These are phyloP conservation scores for Westerdykella aurantiaca DNA, from an alignment of 2,329 filamentous ascomycete species.

Conservation along the genomic window DNA sequence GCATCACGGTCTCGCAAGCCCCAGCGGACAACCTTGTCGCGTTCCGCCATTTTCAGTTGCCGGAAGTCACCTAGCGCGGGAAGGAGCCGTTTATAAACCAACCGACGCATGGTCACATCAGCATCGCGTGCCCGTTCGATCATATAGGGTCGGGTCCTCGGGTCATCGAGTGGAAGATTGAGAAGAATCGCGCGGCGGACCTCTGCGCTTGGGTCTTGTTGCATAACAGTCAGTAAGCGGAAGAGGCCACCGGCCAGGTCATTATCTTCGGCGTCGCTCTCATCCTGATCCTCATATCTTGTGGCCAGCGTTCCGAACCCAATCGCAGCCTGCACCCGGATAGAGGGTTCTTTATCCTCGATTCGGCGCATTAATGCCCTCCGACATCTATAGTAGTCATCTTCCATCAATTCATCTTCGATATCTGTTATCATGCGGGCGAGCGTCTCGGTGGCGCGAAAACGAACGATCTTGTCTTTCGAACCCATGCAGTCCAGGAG, in stretches of 20 bases:
- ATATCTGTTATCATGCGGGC: constrained; percentile 93
- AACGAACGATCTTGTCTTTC: constrained; percentile 91
- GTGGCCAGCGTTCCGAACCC: constrained; percentile 77
- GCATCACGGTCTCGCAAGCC: constrained; percentile 91
- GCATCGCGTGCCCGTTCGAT: constrained; percentile 87
- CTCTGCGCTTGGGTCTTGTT: constrained; percentile 91
- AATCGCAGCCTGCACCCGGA: constrained; percentile 85
- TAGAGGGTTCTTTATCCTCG: constrained; percentile 87
- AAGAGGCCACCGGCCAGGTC: constrained; percentile 65
- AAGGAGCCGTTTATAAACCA: constrained; percentile 79
- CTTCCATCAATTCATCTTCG: constrained; percentile 77
- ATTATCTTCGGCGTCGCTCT: constrained; percentile 64
- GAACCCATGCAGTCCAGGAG: constrained; percentile 70
- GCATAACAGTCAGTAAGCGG: constrained; percentile 79
- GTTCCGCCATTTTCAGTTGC: constrained; percentile 85
- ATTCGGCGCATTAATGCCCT: constrained; percentile 77
- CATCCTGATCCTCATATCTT: constrained; percentile 54
- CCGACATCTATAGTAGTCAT: constrained; percentile 49
- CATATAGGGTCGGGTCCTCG: constrained; percentile 75
- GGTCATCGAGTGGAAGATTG: constrained; percentile 74
- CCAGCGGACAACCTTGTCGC: constrained; percentile 93
- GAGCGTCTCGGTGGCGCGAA: constrained; percentile 72
- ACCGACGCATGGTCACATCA: constrained; percentile 75
- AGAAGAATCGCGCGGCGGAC: constrained; percentile 82
- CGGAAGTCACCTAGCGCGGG: constrained; percentile 91